These are phyloP conservation scores for Saccharomyces hybrid DNA, from an alignment of 1,139 yeast genomes.

Conservation along the genomic window DNA sequence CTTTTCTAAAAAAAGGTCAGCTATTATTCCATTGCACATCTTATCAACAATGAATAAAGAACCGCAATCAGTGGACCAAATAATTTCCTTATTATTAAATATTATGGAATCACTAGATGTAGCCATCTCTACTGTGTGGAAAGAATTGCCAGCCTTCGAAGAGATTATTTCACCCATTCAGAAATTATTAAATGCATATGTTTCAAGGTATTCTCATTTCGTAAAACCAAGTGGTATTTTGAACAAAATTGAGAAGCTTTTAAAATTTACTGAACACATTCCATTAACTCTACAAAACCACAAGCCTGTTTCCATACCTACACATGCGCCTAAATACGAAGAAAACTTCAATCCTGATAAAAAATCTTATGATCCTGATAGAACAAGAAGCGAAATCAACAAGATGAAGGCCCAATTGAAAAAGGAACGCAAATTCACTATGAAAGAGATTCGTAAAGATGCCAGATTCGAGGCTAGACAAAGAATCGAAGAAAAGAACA, in stretches of 20 bases:
- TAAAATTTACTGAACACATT: constrained; percentile 48
- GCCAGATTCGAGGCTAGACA: constrained; percentile 81
- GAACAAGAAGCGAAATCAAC: constrained; percentile 70
- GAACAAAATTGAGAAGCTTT: constrained; percentile 43
- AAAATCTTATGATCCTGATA: constrained; percentile 81
- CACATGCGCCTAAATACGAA: constrained; percentile 86
- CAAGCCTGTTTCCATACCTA: constrained; percentile 74
- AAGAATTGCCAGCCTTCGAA: constrained; percentile 53
- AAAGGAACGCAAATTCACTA: constrained; percentile 82
- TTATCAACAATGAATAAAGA: constrained; percentile 18
- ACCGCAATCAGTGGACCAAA: constrained; percentile 17
- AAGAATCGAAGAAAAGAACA: constrained; percentile 70
- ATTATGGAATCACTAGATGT: constrained; percentile 27
- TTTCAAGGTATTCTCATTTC: constrained; percentile 19
- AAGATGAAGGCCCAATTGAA: constrained; percentile 81
- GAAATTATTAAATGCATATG: constrained; percentile 18
- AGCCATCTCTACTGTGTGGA: constrained; percentile 42
- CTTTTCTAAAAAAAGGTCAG: constrained; percentile 10
- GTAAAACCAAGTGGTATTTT: constrained; percentile 28
- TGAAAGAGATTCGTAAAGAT: constrained; percentile 88
- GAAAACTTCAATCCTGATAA: constrained; percentile 94
- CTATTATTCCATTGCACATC: constrained; percentile 18
- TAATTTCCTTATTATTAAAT: constrained; percentile 32
- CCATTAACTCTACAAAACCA: constrained; percentile 88
- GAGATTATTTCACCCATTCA: constrained; percentile 39